These are phyloP conservation scores for Syzygium syzygioides DNA, from an alignment of 441 rosid species.

Conservation along the genomic window DNA sequence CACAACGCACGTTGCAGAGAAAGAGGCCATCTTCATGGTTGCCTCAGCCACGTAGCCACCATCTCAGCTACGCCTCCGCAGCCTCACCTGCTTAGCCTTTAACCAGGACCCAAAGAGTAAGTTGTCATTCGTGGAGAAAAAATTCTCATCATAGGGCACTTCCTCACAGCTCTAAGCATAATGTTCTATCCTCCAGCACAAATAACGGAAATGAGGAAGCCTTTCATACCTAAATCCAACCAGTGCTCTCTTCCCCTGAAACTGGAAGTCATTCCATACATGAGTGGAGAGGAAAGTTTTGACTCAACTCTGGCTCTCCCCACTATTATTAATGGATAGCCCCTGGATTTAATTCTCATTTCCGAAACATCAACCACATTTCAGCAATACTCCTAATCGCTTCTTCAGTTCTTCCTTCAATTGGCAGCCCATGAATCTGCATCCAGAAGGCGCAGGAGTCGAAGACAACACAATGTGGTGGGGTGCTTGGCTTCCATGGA, in stretches of 20 bases:
- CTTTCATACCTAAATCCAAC: background rate
- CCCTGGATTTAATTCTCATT: background rate
- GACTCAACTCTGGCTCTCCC: background rate
- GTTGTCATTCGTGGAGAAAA: too few species aligned
- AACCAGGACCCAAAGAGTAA: background rate
- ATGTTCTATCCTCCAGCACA: too few species aligned
- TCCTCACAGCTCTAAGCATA: background rate
- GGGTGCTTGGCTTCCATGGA: background rate
- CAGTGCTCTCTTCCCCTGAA: background rate
- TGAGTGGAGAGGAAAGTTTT: background rate
- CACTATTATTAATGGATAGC: too few species aligned
- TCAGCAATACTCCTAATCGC: background rate
- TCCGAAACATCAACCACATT: too few species aligned
- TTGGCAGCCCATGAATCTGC: background rate
- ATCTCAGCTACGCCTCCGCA: too few species aligned
- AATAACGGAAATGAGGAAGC: background rate
- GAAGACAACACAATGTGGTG: background rate
- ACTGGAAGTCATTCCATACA: fast-evolving
- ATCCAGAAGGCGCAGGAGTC: too few species aligned
- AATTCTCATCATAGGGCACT: background rate
- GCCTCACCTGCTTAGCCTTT: background rate
- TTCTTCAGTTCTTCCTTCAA: background rate
- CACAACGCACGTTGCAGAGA: too few species aligned
- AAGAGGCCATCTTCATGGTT: too few species aligned
- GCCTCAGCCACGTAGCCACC: too few species aligned